Evolutionary conservation across 2,329 filamentous ascomycete genomes (phyloP).

Genomic region (Pseudogymnoascus sp.): DNA sequence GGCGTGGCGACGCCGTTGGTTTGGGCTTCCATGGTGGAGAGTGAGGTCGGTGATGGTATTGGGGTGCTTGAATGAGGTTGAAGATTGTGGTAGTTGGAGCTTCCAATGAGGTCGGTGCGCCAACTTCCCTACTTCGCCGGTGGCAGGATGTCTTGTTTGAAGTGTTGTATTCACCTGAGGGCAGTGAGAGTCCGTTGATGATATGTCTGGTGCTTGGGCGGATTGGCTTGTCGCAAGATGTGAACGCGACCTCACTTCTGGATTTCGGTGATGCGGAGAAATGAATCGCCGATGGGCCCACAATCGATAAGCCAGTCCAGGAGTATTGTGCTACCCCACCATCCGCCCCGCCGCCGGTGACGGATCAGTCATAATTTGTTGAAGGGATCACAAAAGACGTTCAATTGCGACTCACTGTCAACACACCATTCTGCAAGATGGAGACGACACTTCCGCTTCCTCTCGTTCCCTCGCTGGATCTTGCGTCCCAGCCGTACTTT

Average conservation of each 20-base stretch:
- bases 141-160: not conserved
- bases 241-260: not conserved
- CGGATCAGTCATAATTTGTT: not conserved
- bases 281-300: not conserved
- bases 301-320: conserved; percentile 15
- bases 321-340: conserved; percentile 5
- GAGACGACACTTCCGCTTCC: conserved; percentile 58
- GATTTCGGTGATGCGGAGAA: not conserved
- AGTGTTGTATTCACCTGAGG: not conserved
- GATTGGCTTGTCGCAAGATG: not conserved
- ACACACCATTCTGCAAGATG: conserved; percentile 36
- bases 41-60: not conserved
- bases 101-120: not conserved
- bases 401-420: not conserved
- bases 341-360: conserved; percentile 10
- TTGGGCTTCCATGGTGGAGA: conserved; percentile 35
- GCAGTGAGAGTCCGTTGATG: not conserved
- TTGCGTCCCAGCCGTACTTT: conserved; percentile 34
- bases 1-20: conserved; percentile 42
- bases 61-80: not conserved
- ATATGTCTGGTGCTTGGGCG: not conserved
- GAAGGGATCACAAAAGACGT: not conserved
- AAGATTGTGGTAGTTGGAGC: not conserved
- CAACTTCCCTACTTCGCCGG: not conserved
- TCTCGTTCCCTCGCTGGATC: conserved; percentile 52